Evolutionary conservation across 352 stramenopile genomes (phyloP).

Genomic region (Phytophthora crassamura): DNA sequence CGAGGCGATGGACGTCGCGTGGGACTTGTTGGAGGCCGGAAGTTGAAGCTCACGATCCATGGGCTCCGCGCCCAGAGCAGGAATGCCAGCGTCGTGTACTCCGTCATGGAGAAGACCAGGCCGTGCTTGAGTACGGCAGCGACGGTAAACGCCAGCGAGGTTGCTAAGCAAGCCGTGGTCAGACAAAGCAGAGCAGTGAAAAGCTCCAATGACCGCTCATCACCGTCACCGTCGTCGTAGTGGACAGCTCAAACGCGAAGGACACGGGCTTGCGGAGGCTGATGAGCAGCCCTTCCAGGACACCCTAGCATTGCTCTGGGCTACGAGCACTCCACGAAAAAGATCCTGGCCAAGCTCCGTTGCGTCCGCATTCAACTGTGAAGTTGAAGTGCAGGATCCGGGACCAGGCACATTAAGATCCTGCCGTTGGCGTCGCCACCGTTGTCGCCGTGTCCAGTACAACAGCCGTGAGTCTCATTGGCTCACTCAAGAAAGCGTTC

Average conservation of each 20-base stretch:
- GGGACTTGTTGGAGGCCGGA: constrained; percentile 80
- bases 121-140: constrained; percentile 69
- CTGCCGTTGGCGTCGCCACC: no score
- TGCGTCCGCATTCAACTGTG: constrained; percentile 83
- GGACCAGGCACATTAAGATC: constrained; percentile 92
- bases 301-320: constrained; percentile 86
- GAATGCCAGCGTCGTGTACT: constrained; percentile 68
- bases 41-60: constrained; percentile 69
- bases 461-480: constrained; percentile 78
- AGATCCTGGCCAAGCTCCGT: constrained; percentile 89
- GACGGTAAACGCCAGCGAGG: constrained; percentile 53
- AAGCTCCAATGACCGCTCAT: constrained; percentile 78
- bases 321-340: constrained; percentile 63
- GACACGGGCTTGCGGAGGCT: constrained; percentile 76
- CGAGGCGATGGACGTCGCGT: constrained; percentile 64
- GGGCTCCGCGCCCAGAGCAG: constrained; percentile 74
- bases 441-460: constrained; percentile 90
- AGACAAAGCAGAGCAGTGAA: constrained; percentile 65
- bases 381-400: no score
- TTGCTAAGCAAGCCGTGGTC: constrained; percentile 56
- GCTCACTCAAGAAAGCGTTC: constrained; percentile 71
- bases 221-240: constrained; percentile 86
- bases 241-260: constrained; percentile 48
- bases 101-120: constrained; percentile 64
- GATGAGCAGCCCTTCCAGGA: no score